A percentile compares a stretch with the other conserved stretches of the same genome.
These are phyloP conservation scores for Cryptosporidium muris DNA, from an alignment of 169 alveolate species.

Conservation along the genomic window DNA sequence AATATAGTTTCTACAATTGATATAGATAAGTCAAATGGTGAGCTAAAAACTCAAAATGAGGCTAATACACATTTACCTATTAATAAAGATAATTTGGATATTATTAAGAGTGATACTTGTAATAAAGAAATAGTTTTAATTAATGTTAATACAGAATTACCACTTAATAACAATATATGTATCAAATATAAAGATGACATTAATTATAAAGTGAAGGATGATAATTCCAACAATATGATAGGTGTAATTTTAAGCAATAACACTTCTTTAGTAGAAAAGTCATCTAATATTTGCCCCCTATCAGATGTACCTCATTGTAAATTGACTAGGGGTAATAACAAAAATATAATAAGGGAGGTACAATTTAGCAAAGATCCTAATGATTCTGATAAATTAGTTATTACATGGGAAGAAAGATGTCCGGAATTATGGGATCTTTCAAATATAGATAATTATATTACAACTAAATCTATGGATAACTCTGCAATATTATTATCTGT, in stretches of 20 bases:
- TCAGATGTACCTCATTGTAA: constrained; percentile 33
- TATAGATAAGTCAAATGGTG: constrained; percentile 33
- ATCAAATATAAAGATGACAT: background rate
- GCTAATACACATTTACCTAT: background rate
- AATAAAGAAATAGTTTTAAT: constrained; percentile 9
- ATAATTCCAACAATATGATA: background rate
- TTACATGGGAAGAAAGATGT: constrained; percentile 69
- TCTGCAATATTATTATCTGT: constrained; percentile 30
- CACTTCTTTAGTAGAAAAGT: background rate
- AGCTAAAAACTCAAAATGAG: constrained; percentile 12
- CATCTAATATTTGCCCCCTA: background rate
- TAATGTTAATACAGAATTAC: constrained; percentile 1
- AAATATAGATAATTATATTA: constrained; percentile 2
- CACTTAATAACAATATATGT: constrained; percentile 6
- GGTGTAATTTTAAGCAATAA: background rate
- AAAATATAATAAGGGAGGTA: constrained; percentile 46
- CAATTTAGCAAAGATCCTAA: constrained; percentile 46
- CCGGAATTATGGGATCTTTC: constrained; percentile 61
- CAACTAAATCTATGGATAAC: constrained; percentile 1
- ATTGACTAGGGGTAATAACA: constrained; percentile 4
- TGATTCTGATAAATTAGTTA: constrained; percentile 37
- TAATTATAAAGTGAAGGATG: background rate
- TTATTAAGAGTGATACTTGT: constrained; percentile 18
- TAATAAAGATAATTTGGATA: constrained; percentile 12
- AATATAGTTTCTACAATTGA: constrained; percentile 68